These are phyloP conservation scores for Trichoderma reesei DNA, from an alignment of 495 filamentous ascomycete genomes.

Conservation along the genomic window DNA sequence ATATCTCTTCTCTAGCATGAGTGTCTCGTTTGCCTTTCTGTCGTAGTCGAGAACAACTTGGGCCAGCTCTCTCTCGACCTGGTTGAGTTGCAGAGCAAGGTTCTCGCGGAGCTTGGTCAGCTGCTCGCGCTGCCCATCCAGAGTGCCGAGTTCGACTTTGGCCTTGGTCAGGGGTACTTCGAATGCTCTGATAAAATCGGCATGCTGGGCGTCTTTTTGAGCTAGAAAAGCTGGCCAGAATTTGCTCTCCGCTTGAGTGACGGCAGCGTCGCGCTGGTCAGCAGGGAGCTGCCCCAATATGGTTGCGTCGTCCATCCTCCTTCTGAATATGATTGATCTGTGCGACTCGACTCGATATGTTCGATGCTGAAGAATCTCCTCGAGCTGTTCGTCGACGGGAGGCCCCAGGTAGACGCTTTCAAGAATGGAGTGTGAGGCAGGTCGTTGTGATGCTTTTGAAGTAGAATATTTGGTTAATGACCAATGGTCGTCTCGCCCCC, in stretches of 20 bases:
- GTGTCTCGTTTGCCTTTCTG: background rate
- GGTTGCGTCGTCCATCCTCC: background rate
- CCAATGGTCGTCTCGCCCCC: too few relatives aligned
- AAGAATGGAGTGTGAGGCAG: too few relatives aligned
- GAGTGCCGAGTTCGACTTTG: background rate
- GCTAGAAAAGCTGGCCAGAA: slow-evolving; percentile 1
- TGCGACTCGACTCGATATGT: too few relatives aligned
- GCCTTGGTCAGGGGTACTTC: background rate
- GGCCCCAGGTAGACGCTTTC: too few relatives aligned
- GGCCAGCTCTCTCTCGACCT: slow-evolving; percentile 4
- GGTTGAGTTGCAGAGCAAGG: background rate
- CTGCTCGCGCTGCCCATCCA: background rate
- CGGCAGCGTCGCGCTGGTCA: background rate
- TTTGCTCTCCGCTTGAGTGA: slow-evolving; percentile 2
- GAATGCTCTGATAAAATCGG: background rate
- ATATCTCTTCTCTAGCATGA: background rate
- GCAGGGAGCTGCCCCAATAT: background rate
- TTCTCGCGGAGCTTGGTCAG: background rate
- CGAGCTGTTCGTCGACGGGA: too few relatives aligned
- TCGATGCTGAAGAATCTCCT: too few relatives aligned
- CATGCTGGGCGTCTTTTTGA: background rate
- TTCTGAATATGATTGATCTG: background rate
- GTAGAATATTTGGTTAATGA: too few relatives aligned
- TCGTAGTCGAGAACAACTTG: background rate
- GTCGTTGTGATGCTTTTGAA: too few relatives aligned